Base-by-base conservation (phyloP, 1,284 basidiomycete species). In the Puccinia novopanici region DNA sequence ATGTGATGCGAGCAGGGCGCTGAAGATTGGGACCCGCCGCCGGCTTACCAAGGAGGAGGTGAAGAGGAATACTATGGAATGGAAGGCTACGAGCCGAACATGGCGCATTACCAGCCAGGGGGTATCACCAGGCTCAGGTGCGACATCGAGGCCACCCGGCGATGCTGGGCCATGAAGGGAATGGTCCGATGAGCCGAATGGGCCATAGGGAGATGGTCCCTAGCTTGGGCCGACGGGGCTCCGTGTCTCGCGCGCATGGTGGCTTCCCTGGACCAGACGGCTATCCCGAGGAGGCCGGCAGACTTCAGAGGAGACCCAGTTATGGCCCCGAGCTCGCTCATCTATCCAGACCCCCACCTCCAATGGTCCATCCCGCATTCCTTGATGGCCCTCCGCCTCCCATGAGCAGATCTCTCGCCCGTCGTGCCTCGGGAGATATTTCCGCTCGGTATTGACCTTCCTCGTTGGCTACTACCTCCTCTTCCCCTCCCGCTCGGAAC, bases 1-100 rank as follows among this genome's bases (percentile, higher is more conserved):
- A 27, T 27, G 8, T 63, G 22, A 4, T 75, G 5, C 12, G 52
- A 50, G 0, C 42, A 77, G 75, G 37, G 52, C 19, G 75, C n/a
- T 15, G 75, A 77, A 77, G 45, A 77, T 57, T 77, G 75, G 75
- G 75, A 77, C 50, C 75, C 75, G 5, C 75, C 75, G 9, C 75
- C 75, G 37, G 75, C 75, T 55, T 77, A 77, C 50, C 48, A 77
- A 22, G 75, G 75, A 37, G 63, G 63, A 5, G 75, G 52, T 68
- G 42, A 77, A 30, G 34, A 27, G 22, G 75, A 50, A 2, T 37
- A 57, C 50, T 30, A 42, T 55, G 42, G 52, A 1, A 30, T 12
- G 10, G 27, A 73, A 37, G 34, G 59, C 17, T 63, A 63, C 27
- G 50, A 73, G 34, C 70, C 70, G 10, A 54, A 52, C 24, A 71